Conservation (phyloP, 495 filamentous ascomycete genomes). For the Oidiodendron maius region DNA sequence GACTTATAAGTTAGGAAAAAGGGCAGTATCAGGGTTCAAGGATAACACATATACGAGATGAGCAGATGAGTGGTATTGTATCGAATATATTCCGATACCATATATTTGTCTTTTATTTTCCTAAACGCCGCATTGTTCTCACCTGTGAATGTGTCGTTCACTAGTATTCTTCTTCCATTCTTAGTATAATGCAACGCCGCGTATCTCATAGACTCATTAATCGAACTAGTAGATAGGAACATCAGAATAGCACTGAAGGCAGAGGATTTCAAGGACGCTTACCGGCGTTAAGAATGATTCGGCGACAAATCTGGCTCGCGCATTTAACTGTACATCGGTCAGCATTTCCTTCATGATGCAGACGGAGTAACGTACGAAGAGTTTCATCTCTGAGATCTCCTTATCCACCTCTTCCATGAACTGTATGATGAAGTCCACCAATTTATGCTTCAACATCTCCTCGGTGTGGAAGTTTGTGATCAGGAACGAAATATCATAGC, state of each 20-base stretch:
- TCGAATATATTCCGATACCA: not conserved
- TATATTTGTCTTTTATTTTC: constrained; percentile 6
- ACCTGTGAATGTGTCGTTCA: not conserved
- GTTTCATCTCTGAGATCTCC: constrained; percentile 99
- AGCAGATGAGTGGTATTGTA: too few relatives aligned
- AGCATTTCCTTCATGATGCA: too few relatives aligned
- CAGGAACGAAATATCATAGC: constrained; percentile 97
- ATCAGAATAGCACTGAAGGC: constrained; percentile 1
- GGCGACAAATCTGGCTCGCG: constrained; percentile 93
- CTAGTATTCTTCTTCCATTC: not conserved
- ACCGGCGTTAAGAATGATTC: constrained; percentile 97
- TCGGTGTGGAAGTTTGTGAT: constrained; percentile 98
- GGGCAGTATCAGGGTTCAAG: too few relatives aligned
- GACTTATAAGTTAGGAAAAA: too few relatives aligned
- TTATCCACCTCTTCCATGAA: constrained; percentile 99
- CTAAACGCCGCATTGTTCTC: constrained; percentile 6
- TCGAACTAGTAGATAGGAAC: constrained; percentile 6
- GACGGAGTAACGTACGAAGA: constrained; percentile 69
- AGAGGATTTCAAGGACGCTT: constrained; percentile 28
- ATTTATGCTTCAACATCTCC: constrained; percentile 95
- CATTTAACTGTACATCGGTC: constrained; percentile 69
- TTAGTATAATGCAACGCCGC: not conserved
- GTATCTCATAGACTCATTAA: not conserved
- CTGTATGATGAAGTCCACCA: constrained; percentile 97
- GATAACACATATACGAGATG: too few relatives aligned